phyloP scores from a whole-genome alignment of 23 red algal species.

The Gracilariopsis chorda region DNA sequence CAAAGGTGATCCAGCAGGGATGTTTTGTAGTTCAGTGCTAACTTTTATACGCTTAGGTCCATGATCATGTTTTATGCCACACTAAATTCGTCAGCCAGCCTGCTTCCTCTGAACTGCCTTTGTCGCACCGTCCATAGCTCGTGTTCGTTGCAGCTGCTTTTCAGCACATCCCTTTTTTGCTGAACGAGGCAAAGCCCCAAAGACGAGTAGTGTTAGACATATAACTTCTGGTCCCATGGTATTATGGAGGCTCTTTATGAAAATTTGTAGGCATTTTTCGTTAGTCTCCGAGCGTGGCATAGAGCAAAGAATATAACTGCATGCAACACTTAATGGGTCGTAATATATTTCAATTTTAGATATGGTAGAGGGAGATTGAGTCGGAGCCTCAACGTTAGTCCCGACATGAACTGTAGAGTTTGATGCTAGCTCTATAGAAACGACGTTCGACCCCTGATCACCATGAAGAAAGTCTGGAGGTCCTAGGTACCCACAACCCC shows the following conservation, averaged over 20 bases:
- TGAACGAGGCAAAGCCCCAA: neutral
- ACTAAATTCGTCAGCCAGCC: neutral
- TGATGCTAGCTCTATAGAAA: neutral
- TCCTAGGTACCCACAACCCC: neutral
- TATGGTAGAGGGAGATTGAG: conserved; percentile 9
- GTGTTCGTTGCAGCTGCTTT: neutral
- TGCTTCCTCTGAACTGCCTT: neutral
- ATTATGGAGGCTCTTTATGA: neutral
- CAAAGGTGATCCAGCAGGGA: too few species aligned
- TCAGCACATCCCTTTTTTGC: neutral
- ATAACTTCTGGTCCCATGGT: conserved; percentile 22
- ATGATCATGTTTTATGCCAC: conserved; percentile 10
- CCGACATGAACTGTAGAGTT: neutral
- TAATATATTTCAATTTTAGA: conserved; percentile 9
- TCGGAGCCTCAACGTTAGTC: neutral
- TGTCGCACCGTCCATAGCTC: neutral
- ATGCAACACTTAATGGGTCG: neutral
- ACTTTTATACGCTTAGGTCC: too few species aligned
- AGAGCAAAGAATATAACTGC: neutral
- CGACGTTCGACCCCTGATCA: neutral
- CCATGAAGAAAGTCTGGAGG: neutral
- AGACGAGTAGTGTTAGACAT: neutral
- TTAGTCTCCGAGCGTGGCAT: neutral
- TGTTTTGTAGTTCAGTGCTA: too few species aligned
- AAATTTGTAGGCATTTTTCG: neutral